Conservation (phyloP, 306 rosid species). For the Malus asiatica region DNA sequence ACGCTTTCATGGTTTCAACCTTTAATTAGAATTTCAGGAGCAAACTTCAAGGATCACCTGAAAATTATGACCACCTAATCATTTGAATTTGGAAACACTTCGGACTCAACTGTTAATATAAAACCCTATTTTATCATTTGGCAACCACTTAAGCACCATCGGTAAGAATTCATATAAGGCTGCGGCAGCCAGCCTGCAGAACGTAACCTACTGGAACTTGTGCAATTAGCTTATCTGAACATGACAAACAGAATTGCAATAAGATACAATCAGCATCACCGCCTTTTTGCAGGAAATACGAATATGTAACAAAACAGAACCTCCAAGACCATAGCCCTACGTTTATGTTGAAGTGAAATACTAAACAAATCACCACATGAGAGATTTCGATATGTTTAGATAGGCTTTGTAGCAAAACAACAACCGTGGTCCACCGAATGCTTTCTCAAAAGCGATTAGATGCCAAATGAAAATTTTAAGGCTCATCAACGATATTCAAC, state of each 20-base stretch:
- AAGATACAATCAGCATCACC: background rate
- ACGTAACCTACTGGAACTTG: background rate
- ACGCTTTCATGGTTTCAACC: background rate
- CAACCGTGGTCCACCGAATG: slow-evolving; percentile 3
- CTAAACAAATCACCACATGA: background rate
- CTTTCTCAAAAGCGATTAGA: background rate
- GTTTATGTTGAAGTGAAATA: background rate
- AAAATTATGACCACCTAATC: background rate
- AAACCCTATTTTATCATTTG: background rate
- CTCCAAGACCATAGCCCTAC: background rate
- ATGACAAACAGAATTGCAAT: background rate
- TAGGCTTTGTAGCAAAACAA: background rate
- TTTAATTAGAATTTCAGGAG: background rate
- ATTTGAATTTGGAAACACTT: background rate
- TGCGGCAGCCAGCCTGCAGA: background rate
- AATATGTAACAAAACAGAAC: background rate
- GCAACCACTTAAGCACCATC: background rate
- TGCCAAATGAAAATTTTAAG: background rate
- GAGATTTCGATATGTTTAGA: background rate
- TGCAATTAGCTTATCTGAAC: background rate
- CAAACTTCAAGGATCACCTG: background rate
- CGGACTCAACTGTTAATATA: background rate
- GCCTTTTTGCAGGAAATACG: background rate
- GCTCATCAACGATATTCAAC: background rate
- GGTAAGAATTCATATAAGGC: background rate